Evolutionary conservation across 108 stramenopile species (phyloP), one percentile per base, ranked within the genome.

Genomic region (Pseudonitzschia multiseries): DNA sequence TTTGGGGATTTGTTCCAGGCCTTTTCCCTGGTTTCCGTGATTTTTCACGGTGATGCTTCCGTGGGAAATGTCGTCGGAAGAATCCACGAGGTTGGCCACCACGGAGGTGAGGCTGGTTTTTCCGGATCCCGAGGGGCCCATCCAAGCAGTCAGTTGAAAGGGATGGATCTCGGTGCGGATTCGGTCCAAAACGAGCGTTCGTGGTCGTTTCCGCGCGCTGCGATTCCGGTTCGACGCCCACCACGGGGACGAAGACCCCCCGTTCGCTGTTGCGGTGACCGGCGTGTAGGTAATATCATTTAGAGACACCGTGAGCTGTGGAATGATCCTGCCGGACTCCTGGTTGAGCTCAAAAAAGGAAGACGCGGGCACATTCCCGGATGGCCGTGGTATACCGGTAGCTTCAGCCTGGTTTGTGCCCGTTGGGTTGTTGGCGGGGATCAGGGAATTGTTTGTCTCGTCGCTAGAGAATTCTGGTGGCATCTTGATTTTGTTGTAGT

Each of bases 81-180:
- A 42, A 68, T 73, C 57, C 0, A 79, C 65, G 56, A 88, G 44
- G 0, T 84, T 85, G 2, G 89, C 92, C 0, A 83, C 89, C 13
- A 92, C 83, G 20, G 82, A 86, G 4, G 85, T 46, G 15, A 94
- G 74, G 18, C 73, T 72, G 0, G 93, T 92, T 57, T 94, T 94
- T 0, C 93, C 93, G 32, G 66, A 72, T 1, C 93, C 93, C 28
- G 71, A 74, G 0, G 93, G 89, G 6, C 93, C 93, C 87, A 94
- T 94, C 90, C 90, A 91, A 9, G 85, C 93, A 21, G 73, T 77
- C 12, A 94, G 60, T 61, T 86, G 29, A 59, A 84, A 84, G 14
- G 89, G 87, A 27, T 76, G 57, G 57, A 94, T 80, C 13, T 52
- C 79, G 12, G 90, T 90, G 12, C 84, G 73, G 14, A 94, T 81